Conservation (phyloP, 805 yeast species). For the Kazachstania martiniae region DNA sequence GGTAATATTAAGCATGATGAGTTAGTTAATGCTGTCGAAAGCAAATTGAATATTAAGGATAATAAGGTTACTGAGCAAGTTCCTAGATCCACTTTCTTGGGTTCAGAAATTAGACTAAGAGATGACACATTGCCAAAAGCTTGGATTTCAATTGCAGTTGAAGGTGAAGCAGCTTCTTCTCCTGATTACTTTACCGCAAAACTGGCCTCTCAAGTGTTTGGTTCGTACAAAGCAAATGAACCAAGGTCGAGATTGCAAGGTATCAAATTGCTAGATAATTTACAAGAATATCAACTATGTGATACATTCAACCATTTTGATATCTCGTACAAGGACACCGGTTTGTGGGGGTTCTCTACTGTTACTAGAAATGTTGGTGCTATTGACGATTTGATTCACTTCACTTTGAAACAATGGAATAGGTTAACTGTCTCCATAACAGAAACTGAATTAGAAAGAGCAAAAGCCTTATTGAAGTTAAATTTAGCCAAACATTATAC, state of each 20-base stretch:
- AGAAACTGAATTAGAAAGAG: conserved; percentile 70
- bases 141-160: conserved; percentile 63
- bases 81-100: conserved; percentile 54
- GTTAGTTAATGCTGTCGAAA: conserved; percentile 55
- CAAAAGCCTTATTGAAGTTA: conserved; percentile 60
- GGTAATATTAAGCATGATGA: conserved; percentile 65
- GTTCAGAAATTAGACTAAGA: conserved; percentile 81
- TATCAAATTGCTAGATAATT: conserved; percentile 58
- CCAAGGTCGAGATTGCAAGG: conserved; percentile 50
- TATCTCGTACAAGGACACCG: conserved; percentile 60
- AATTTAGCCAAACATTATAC: conserved; percentile 32
- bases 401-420: conserved; percentile 80
- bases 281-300: conserved; percentile 62
- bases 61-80: conserved; percentile 30
- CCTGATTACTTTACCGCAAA: conserved; percentile 59
- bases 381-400: conserved; percentile 71
- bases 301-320: conserved; percentile 67
- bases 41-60: conserved; percentile 33
- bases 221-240: conserved; percentile 43
- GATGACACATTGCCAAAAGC: conserved; percentile 80
- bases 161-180: conserved; percentile 55
- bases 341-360: conserved; percentile 76
- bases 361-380: conserved; percentile 46
- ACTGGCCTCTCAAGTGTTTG: conserved; percentile 59
- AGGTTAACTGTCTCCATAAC: conserved; percentile 66